Evolutionary conservation across 179 eudicot species (phyloP).

Genomic region (Amaranthus tricolor): DNA sequence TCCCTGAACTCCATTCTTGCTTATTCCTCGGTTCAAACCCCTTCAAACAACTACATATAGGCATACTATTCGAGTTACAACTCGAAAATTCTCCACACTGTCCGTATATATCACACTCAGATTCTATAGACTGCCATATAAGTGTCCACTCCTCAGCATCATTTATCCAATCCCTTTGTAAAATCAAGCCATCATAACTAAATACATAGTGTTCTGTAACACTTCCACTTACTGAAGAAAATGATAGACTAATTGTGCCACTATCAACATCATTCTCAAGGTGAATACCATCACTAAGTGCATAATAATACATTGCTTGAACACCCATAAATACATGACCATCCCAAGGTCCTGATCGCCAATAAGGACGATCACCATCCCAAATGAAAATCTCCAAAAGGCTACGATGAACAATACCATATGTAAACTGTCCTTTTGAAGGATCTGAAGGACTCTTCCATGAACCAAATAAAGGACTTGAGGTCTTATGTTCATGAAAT

Average conservation of each 20-base stretch:
- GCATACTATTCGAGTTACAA: constrained; percentile 26
- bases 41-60: constrained; percentile 36
- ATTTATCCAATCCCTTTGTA: constrained; percentile 18
- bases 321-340: constrained; percentile 29
- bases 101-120: constrained; percentile 38
- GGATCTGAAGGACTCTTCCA: constrained; percentile 42
- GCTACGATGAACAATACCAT: constrained; percentile 7
- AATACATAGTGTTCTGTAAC: constrained; percentile 4
- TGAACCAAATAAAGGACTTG: constrained; percentile 1
- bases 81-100: constrained; percentile 46
- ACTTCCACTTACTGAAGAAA: background rate
- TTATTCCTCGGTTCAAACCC: constrained; percentile 35
- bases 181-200: constrained; percentile 6
- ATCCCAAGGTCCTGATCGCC: constrained; percentile 39
- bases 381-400: constrained; percentile 23
- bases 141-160: constrained; percentile 9
- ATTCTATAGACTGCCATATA: background rate
- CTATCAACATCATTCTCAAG: background rate
- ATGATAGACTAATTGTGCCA: background rate
- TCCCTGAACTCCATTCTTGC: constrained; percentile 37
- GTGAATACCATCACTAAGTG: background rate
- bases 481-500: background rate
- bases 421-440: constrained; percentile 26
- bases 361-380: constrained; percentile 23
- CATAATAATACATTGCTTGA: background rate